Evolutionary conservation across 1,284 basidiomycete species (phyloP), one percentile per base, ranked within the genome.

Genomic region (Acaromyces ingoldii): DNA sequence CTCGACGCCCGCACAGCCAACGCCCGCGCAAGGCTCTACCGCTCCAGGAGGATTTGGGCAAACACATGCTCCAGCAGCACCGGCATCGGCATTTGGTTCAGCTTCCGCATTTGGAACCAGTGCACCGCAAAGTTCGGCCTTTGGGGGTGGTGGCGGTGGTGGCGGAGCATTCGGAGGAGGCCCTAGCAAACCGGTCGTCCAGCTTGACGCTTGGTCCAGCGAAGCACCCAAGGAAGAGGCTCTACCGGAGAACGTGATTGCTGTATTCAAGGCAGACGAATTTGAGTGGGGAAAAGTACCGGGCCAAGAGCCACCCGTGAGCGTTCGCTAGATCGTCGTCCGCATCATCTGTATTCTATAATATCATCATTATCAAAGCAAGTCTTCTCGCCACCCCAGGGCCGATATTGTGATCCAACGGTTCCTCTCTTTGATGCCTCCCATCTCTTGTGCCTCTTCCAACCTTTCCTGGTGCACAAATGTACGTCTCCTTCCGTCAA

Each of bases 331-430:
- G 48, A 17, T 13, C 6, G 28, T 21, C 22, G 7, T 11, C 44
- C 9, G 13, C 10, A 10, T 28, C 11, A 13, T 9, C 1, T 28
- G 9, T 37, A 46, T 22, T 31, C 28, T 46, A 46, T 47, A n/a
- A n/a, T 21, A n/a, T n/a, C n/a, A n/a, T n/a, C n/a, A n/a, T n/a
- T n/a, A n/a, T n/a, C n/a, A n/a, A n/a, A n/a, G n/a, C n/a, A n/a
- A n/a, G n/a, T n/a, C n/a, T n/a, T n/a, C n/a, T n/a, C n/a, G 15
- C 62, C 62, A 64, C n/a, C 34, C 43, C 11, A 64, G 24, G n/a
- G 44, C 34, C 36, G 50, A 61, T 25, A 64, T 42, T 9, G 57
- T 58, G 6, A 66, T 61, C 63, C 63, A 66, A n/a, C 51, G 48
- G 39, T 66, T 66, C 22, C 63, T 34, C 10, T 43, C 19, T 30